A percentile compares a stretch with the other conserved stretches of the same genome.
phyloP scores from a whole-genome alignment of 805 yeast species.

The Lachancea fermentati region DNA sequence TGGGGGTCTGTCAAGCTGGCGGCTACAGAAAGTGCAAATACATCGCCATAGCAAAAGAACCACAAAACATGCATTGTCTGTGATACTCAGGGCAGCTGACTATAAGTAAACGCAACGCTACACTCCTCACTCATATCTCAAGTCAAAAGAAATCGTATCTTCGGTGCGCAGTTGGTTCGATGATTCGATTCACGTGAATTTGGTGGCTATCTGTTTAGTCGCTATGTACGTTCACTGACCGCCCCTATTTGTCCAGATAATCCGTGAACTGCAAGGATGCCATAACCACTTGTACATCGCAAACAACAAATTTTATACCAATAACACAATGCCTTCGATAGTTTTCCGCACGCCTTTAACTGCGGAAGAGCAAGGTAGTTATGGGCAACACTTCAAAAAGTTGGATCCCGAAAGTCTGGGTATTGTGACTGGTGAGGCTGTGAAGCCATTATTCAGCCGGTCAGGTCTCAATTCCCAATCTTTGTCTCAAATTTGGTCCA shows the following conservation, averaged over 20 bases:
- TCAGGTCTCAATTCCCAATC: slow-evolving; percentile 74
- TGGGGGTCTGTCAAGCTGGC: too few relatives aligned
- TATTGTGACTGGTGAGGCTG: slow-evolving; percentile 80
- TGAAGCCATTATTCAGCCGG: slow-evolving; percentile 76
- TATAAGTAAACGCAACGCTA: too few relatives aligned
- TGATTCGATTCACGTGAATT: background rate
- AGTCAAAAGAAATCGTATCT: too few relatives aligned
- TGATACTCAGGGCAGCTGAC: too few relatives aligned
- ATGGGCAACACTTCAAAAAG: slow-evolving; percentile 68
- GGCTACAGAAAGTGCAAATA: too few relatives aligned
- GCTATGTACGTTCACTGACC: background rate
- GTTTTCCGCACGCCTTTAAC: slow-evolving; percentile 40
- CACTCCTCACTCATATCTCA: too few relatives aligned
- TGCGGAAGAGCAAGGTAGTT: slow-evolving; percentile 70
- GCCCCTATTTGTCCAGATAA: background rate
- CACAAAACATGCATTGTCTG: too few relatives aligned
- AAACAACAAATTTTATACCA: background rate
- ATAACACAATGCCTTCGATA: slow-evolving; percentile 19
- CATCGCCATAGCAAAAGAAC: too few relatives aligned
- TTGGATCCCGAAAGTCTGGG: slow-evolving; percentile 78
- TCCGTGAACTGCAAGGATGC: background rate
- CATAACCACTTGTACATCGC: background rate
- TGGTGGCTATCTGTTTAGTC: background rate
- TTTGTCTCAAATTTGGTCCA: slow-evolving; percentile 89
- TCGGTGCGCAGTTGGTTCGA: too few relatives aligned